These are phyloP conservation scores for Nothopassalora personata DNA, from an alignment of 2,329 filamentous ascomycete species.

Conservation along the genomic window DNA sequence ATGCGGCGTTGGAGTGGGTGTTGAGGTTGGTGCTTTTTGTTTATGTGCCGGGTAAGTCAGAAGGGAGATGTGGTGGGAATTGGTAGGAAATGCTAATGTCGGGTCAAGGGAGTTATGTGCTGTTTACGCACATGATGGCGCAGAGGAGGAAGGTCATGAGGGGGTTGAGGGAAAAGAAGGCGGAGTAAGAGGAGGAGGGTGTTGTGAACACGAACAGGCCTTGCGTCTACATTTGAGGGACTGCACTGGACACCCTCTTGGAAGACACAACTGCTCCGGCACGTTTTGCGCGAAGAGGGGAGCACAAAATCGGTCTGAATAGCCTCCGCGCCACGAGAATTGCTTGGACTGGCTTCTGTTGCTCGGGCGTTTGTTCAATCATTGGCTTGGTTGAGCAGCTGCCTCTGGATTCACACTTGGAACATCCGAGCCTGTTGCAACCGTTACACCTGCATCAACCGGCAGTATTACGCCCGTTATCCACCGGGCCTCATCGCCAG, in stretches of 20 bases:
- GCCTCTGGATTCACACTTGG: constrained; percentile 19
- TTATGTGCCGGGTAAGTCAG: constrained; percentile 70
- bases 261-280: not conserved
- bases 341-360: not conserved
- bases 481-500: constrained; percentile 48
- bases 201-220: not conserved
- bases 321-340: not conserved
- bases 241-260: not conserved
- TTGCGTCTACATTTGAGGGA: not conserved
- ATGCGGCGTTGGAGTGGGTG: constrained; percentile 51
- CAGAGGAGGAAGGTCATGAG: constrained; percentile 78
- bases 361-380: not conserved
- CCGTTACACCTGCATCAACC: constrained; percentile 46
- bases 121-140: constrained; percentile 92
- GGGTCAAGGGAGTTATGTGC: constrained; percentile 63
- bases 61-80: constrained; percentile 6
- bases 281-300: not conserved
- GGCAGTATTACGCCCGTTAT: constrained; percentile 42
- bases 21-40: constrained; percentile 63
- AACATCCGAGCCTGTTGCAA: constrained; percentile 39
- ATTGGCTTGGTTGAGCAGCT: not conserved
- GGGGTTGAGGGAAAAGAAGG: constrained; percentile 49
- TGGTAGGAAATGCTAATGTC: constrained; percentile 5
- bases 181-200: not conserved
- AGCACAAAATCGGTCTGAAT: not conserved